A percentile compares a stretch with the other conserved stretches of the same genome.
phyloP scores from a whole-genome alignment of 257 asterid genomes.

The Nemophila menziesii region DNA sequence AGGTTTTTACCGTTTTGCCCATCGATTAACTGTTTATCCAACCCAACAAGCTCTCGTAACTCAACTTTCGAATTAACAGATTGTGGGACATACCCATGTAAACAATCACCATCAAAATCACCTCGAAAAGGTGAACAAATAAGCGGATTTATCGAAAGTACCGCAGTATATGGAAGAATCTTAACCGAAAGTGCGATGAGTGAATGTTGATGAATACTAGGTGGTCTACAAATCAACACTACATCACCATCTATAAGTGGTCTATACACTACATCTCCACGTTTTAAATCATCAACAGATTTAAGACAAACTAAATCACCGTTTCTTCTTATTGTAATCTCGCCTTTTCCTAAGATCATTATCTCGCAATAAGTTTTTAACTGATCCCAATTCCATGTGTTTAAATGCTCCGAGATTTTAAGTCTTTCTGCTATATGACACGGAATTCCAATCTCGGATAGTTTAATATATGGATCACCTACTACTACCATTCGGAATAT shows the following conservation, averaged over 20 bases:
- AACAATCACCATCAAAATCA: constrained; percentile 96
- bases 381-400: constrained; percentile 54
- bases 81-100: constrained; percentile 91
- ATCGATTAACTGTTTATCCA: constrained; percentile 49
- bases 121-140: constrained; percentile 86
- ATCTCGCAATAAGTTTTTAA: constrained; percentile 37
- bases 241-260: constrained; percentile 80
- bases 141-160: constrained; percentile 68
- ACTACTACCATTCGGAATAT: constrained; percentile 90
- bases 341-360: constrained; percentile 42
- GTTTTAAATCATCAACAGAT: constrained; percentile 44
- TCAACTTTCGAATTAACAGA: constrained; percentile 63
- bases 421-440: constrained; percentile 52
- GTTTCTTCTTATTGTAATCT: constrained; percentile 39
- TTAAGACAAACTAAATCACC: constrained; percentile 34
- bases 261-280: constrained; percentile 63
- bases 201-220: constrained; percentile 94
- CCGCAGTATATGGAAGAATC: constrained; percentile 52
- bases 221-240: constrained; percentile 79
- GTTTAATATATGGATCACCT: constrained; percentile 65
- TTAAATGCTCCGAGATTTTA: constrained; percentile 45
- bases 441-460: constrained; percentile 77
- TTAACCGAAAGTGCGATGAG: constrained; percentile 66
- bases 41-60: constrained; percentile 66
- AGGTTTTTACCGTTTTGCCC: constrained; percentile 82